Evolutionary conservation across 148 eudicot genomes (phyloP), one percentile per base, ranked within the genome.

Genomic region (Spergularia marina): DNA sequence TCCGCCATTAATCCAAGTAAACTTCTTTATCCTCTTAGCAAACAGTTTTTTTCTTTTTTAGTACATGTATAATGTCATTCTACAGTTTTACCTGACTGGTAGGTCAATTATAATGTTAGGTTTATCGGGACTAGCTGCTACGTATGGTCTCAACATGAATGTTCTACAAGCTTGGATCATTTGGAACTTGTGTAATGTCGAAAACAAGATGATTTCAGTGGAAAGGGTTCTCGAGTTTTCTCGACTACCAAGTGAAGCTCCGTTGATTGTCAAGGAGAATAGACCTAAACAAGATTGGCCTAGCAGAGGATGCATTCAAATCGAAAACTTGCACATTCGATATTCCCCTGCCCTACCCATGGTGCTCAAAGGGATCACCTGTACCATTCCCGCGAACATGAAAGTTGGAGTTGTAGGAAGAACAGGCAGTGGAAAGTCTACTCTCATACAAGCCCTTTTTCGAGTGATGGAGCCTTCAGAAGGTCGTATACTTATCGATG

Each of bases 101-200:
- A 4, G 30, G 44, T 73, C 18, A 6, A 0, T 39, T 34, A 18
- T 76, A 66, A 66, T 76, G 10, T 47, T 88, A 94, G 98, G 97
- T 78, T 80, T 94, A 83, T 86, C 93, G 0, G 96, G 98, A 70
- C 82, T 94, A 25, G 97, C 92, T 53, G 98, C 95, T 66, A 89
- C 95, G 1, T 94, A 94, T 53, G 98, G 98, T 12, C 80, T 94
- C 69, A 91, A 87, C 68, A 80, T 94, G 81, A 94, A 87, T 65
- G 91, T 90, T 14, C 78, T 94, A 7, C 97, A 94, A 74, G 96
- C 98, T 25, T 94, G 98, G 98, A 91, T 89, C 11, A 87, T 91
- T 87, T 94, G 98, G 98, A 94, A 94, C 85, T 83, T 94, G 15
- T 94, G 98, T 68, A 94, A 94, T 12, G 98, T 91, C 0, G 97